phyloP scores from a whole-genome alignment of 2,329 filamentous ascomycete genomes.

The Colletotrichum sp. region DNA sequence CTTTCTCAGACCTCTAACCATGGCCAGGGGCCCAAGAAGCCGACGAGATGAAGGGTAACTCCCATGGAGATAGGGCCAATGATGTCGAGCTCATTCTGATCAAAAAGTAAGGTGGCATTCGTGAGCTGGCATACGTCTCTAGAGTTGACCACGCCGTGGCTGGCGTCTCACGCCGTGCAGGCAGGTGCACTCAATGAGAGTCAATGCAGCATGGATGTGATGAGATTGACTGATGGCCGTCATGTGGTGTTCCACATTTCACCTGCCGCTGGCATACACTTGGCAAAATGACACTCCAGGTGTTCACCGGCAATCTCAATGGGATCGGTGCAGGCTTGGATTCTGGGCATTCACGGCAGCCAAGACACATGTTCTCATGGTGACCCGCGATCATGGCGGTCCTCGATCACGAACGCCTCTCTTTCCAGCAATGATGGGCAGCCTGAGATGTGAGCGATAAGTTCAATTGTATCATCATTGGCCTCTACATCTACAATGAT shows the following conservation, averaged over 20 bases:
- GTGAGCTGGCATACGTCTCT: background rate
- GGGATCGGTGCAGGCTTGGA: background rate
- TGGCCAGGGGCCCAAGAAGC: background rate
- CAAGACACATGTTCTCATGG: background rate
- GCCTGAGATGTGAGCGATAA: background rate
- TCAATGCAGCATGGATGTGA: background rate
- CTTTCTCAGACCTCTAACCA: accelerated
- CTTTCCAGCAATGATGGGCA: background rate
- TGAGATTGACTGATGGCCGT: background rate
- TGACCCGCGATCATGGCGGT: background rate
- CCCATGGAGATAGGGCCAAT: background rate
- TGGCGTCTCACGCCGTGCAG: background rate
- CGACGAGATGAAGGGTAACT: background rate
- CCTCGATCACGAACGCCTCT: background rate
- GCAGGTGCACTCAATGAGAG: background rate
- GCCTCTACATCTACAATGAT: background rate
- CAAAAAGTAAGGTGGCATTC: background rate
- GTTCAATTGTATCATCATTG: background rate
- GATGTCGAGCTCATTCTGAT: background rate
- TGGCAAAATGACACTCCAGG: background rate
- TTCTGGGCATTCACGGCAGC: background rate
- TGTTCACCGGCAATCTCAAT: background rate
- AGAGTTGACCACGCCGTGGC: background rate
- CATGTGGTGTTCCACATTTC: background rate
- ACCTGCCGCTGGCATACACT: background rate